A percentile compares a stretch with the other conserved stretches of the same genome.
Evolutionary conservation across 768 basidiomycete genomes (phyloP).

Genomic region (Kwoniella heveanensis): DNA sequence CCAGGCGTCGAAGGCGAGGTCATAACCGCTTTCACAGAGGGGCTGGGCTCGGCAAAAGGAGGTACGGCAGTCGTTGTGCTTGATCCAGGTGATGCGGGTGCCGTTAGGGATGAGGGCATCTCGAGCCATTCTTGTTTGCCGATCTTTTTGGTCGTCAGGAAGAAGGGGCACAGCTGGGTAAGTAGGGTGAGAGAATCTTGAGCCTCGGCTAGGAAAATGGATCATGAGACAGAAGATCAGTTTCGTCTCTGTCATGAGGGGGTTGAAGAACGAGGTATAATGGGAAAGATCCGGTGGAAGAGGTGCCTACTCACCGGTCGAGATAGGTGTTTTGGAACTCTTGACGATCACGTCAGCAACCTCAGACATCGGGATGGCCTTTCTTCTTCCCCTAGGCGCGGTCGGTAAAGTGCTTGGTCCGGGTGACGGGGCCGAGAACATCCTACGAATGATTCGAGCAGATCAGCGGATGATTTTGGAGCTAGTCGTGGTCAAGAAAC

Average conservation of each 20-base stretch:
- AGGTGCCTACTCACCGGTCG: conserved; percentile 38
- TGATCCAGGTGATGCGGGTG: conserved; percentile 25
- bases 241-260: too few species aligned
- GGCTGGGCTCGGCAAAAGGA: conserved; percentile 4
- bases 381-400: conserved; percentile 40
- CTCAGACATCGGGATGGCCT: conserved; percentile 53
- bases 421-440: conserved; percentile 47
- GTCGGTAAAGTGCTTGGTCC: conserved; percentile 31
- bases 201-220: conserved; percentile 56
- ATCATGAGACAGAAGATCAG: too few species aligned
- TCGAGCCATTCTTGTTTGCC: conserved; percentile 54
- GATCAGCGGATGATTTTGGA: too few species aligned
- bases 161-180: conserved; percentile 54
- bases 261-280: too few species aligned
- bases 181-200: conserved; percentile 51
- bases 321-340: conserved; percentile 56
- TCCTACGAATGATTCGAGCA: too few species aligned
- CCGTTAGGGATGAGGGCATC: conserved; percentile 42
- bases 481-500: too few species aligned
- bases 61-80: background rate
- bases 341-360: conserved; percentile 55
- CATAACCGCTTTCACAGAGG: background rate
- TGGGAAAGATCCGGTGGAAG: too few species aligned
- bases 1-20: conserved; percentile 21
- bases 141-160: conserved; percentile 46